Evolutionary conservation across 169 alveolate genomes (phyloP).

Genomic region (Plasmodium adleri): DNA sequence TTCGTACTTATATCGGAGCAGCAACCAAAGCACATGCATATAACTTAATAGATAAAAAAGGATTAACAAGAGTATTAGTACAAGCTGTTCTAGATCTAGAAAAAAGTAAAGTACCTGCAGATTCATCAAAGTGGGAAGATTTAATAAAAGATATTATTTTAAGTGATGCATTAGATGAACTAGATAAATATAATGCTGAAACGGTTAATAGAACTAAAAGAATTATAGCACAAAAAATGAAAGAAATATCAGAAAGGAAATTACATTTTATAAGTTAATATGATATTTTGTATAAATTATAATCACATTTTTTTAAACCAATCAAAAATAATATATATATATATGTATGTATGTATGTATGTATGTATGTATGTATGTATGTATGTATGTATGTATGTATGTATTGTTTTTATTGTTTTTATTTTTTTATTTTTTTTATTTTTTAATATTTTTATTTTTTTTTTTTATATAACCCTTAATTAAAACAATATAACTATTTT

Average conservation of each 20-base stretch:
- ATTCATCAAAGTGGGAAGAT: constrained; percentile 87
- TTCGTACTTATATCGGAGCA: constrained; percentile 88
- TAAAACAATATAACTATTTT: too few species aligned
- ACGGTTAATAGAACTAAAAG: constrained; percentile 82
- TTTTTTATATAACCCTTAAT: too few species aligned
- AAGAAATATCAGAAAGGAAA: constrained; percentile 77
- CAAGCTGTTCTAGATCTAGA: constrained; percentile 85
- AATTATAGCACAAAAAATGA: constrained; percentile 82
- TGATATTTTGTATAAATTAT: background rate
- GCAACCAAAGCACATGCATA: constrained; percentile 88
- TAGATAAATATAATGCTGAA: constrained; percentile 84
- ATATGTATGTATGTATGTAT: background rate
- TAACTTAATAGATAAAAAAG: constrained; percentile 84
- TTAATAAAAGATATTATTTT: constrained; percentile 83
- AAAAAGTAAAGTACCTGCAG: constrained; percentile 80
- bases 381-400: too few species aligned
- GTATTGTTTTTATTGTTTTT: too few species aligned
- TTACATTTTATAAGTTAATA: constrained; percentile 35
- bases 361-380: background rate
- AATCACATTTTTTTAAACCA: too few species aligned
- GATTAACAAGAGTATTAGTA: constrained; percentile 86
- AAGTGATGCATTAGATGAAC: constrained; percentile 84
- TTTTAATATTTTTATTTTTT: too few species aligned
- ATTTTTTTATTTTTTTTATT: too few species aligned
- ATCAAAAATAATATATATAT: background rate